These are phyloP conservation scores for Phlebiopsis gigantea DNA, from an alignment of 768 basidiomycete genomes.

Conservation along the genomic window DNA sequence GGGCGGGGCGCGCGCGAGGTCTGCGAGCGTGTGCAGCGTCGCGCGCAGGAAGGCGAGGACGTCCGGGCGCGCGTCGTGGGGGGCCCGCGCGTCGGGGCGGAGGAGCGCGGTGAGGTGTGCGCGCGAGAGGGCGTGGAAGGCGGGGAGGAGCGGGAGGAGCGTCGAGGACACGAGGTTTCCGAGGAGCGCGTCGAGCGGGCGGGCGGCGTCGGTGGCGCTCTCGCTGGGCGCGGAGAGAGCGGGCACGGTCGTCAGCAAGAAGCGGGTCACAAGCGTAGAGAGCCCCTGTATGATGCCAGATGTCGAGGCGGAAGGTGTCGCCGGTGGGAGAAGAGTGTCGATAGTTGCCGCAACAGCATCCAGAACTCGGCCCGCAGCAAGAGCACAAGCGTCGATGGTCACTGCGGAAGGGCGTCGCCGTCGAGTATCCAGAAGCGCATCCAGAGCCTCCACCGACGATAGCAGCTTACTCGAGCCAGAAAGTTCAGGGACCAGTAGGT, in stretches of 20 bases:
- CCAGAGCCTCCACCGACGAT: background rate
- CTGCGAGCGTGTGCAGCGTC: background rate
- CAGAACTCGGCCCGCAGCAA: background rate
- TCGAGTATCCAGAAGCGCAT: background rate
- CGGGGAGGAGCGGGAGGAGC: background rate
- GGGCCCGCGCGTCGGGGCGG: background rate
- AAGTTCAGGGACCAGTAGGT: background rate
- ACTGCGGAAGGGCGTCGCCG: background rate
- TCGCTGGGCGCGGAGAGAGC: background rate
- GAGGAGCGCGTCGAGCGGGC: background rate
- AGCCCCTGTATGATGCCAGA: background rate
- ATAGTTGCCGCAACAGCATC: constrained; percentile 1
- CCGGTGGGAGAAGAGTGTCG: background rate
- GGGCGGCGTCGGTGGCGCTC: background rate
- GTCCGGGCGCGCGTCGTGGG: constrained; percentile 4
- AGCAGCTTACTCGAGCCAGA: background rate
- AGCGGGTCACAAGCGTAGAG: background rate
- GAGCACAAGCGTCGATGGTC: background rate
- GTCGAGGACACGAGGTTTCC: background rate
- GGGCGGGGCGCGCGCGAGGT: background rate
- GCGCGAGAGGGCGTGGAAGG: constrained; percentile 4
- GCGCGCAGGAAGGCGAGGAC: background rate
- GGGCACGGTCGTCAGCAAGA: background rate
- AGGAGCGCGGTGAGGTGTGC: constrained; percentile 1
- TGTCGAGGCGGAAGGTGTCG: background rate